phyloP scores from a whole-genome alignment of 2,329 filamentous ascomycete species.

The Sordariomycetes sp. region DNA sequence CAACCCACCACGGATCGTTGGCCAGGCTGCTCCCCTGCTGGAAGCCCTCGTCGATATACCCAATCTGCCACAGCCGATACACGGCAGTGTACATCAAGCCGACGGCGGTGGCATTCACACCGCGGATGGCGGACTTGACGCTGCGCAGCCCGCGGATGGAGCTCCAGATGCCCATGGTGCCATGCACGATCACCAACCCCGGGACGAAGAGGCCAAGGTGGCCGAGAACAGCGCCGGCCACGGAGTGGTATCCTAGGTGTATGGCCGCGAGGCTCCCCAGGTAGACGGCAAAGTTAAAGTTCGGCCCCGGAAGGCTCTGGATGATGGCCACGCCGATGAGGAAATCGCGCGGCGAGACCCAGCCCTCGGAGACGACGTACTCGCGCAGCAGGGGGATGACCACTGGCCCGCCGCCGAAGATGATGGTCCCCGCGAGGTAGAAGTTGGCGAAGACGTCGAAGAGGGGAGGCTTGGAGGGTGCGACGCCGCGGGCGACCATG shows the following conservation, averaged over 20 bases:
- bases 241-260: slow-evolving; percentile 19
- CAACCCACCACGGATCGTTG: slow-evolving; percentile 53
- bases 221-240: slow-evolving; percentile 26
- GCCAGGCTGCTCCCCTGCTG: slow-evolving; percentile 39
- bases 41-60: slow-evolving; percentile 39
- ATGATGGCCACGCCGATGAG: slow-evolving; percentile 62
- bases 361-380: slow-evolving; percentile 55
- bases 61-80: slow-evolving; percentile 52
- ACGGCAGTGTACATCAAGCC: slow-evolving; percentile 55
- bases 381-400: slow-evolving; percentile 53
- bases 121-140: slow-evolving; percentile 38
- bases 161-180: slow-evolving; percentile 45
- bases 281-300: slow-evolving; percentile 43
- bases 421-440: slow-evolving; percentile 62
- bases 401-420: slow-evolving; percentile 54
- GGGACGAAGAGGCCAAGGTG: slow-evolving; percentile 43
- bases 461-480: slow-evolving; percentile 27
- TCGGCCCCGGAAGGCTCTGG: slow-evolving; percentile 51
- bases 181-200: slow-evolving; percentile 35
- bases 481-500: slow-evolving; percentile 37
- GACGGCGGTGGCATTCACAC: slow-evolving; percentile 49
- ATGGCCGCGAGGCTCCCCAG: slow-evolving; percentile 37
- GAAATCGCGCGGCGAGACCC: slow-evolving; percentile 62
- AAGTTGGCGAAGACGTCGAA: slow-evolving; percentile 61
- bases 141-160: slow-evolving; percentile 30